phyloP scores from a whole-genome alignment of 345 rosid species.

The Streptanthus diversifolius region DNA sequence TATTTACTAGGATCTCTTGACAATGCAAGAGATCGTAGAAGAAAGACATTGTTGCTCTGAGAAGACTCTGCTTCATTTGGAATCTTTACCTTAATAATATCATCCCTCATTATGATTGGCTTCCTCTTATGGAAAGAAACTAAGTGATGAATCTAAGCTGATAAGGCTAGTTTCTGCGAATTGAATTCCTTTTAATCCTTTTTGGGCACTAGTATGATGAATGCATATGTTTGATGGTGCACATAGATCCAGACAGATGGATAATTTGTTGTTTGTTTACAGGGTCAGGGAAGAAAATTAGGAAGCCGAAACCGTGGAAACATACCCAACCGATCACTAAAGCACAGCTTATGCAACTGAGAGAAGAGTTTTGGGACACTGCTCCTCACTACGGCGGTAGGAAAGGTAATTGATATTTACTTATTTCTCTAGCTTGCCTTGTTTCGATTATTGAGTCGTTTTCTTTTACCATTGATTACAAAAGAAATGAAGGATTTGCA shows the following conservation, averaged over 20 bases:
- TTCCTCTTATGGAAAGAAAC: slow-evolving; percentile 8
- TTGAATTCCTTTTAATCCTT: not conserved
- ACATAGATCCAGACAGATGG: not conserved
- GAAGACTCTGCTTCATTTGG: not conserved
- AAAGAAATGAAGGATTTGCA: not conserved
- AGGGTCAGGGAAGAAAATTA: slow-evolving; percentile 63
- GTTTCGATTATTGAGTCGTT: not conserved
- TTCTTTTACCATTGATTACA: not conserved
- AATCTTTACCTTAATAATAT: not conserved
- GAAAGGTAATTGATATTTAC: slow-evolving; percentile 47
- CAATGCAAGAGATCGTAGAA: not conserved
- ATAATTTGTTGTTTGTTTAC: not conserved
- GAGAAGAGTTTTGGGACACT: slow-evolving; percentile 96
- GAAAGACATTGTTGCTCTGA: too few relatives aligned
- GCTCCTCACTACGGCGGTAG: slow-evolving; percentile 94
- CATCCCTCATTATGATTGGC: not conserved
- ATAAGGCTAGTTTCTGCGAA: not conserved
- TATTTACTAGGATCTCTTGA: not conserved
- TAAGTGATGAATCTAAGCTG: not conserved
- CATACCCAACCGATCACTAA: slow-evolving; percentile 74
- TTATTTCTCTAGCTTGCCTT: not conserved
- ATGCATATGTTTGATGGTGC: slow-evolving; percentile 4
- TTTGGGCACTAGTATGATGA: not conserved
- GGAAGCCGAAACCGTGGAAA: slow-evolving; percentile 92
- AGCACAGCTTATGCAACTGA: slow-evolving; percentile 64